These are phyloP conservation scores for Malassezia sympodialis DNA, from an alignment of 1,284 basidiomycete species.

Conservation along the genomic window DNA sequence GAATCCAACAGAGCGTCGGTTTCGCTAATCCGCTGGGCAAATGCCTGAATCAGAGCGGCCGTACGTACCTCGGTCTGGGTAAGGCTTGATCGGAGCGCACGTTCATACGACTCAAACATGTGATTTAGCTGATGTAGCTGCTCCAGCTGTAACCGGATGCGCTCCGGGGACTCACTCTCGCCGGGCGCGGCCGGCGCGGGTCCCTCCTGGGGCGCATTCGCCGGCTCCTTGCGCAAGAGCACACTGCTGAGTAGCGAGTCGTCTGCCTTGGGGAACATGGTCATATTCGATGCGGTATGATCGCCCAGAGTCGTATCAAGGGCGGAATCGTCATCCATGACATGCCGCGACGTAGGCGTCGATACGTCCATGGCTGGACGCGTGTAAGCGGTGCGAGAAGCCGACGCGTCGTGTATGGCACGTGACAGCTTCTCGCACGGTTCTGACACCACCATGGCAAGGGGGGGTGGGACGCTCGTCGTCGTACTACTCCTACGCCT, in stretches of 20 bases:
- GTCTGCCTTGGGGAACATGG: conserved; percentile 13
- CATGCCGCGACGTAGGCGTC: conserved; percentile 1
- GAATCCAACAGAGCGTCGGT: conserved; percentile 38
- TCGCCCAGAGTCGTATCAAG: conserved; percentile 4
- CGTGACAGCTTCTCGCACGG: not conserved
- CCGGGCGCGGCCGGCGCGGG: not conserved
- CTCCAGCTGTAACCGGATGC: conserved; percentile 27
- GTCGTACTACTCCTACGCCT: conserved; percentile 22
- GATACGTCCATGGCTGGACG: conserved; percentile 5
- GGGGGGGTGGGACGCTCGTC: conserved; percentile 5
- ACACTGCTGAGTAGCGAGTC: conserved; percentile 28
- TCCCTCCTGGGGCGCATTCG: conserved; percentile 12
- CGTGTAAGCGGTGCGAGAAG: not conserved
- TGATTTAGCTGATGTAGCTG: conserved; percentile 37
- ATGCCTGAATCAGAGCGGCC: conserved; percentile 17
- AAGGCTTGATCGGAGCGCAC: conserved; percentile 26
- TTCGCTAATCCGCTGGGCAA: conserved; percentile 26
- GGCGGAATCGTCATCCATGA: conserved; percentile 3
- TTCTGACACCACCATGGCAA: not conserved
- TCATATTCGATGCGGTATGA: not conserved
- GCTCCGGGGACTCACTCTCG: conserved; percentile 25
- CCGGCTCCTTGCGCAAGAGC: conserved; percentile 16
- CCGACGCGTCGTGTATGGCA: not conserved
- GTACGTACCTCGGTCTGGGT: conserved; percentile 37
- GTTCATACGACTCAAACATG: conserved; percentile 39